Evolutionary conservation across 495 filamentous ascomycete genomes (phyloP).

Genomic region (Chaetomium fimeti): DNA sequence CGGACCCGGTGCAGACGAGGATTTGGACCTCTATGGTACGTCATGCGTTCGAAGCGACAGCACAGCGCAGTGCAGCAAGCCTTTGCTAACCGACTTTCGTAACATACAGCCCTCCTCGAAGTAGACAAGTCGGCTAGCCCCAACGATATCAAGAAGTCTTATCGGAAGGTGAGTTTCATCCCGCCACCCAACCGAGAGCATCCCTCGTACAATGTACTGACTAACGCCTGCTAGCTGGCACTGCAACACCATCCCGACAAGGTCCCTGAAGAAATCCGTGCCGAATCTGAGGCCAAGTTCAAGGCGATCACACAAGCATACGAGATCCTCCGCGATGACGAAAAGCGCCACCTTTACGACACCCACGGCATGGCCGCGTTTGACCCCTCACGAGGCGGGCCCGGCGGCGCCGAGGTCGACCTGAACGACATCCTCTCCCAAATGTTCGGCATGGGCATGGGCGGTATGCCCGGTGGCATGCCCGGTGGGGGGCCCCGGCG

Average conservation of each 20-base stretch:
- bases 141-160: constrained; percentile 93
- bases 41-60: not conserved
- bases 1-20: constrained; percentile 42
- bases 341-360: constrained; percentile 88
- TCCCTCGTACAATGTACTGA: constrained; percentile 11
- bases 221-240: constrained; percentile 61
- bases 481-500: constrained; percentile 57
- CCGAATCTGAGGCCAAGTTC: constrained; percentile 82
- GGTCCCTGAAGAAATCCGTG: constrained; percentile 81
- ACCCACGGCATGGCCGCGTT: constrained; percentile 95
- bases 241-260: constrained; percentile 92
- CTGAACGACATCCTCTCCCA: constrained; percentile 87
- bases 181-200: not conserved
- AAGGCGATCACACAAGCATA: constrained; percentile 90
- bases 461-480: constrained; percentile 65
- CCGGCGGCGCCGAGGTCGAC: constrained; percentile 69
- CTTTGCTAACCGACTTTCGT: constrained; percentile 15
- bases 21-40: constrained; percentile 69
- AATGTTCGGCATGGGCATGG: constrained; percentile 77
- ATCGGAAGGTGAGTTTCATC: constrained; percentile 71
- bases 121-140: constrained; percentile 67
- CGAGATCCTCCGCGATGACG: constrained; percentile 94
- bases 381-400: constrained; percentile 62
- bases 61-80: not conserved
- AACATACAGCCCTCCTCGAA: constrained; percentile 65